Conservation (phyloP, 176 grass and related monocot genomes). For the Hordeum vulgare region MorexV3_pseudomolecules_assembly NC_058523.1:378694223-378694722, state of each 20-base stretch:
- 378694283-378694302: too few relatives aligned
- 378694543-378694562: neutral
- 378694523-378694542: conserved; percentile 35
- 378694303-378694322: neutral
- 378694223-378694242: too few relatives aligned
- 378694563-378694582: neutral
- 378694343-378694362: neutral
- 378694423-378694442: conserved; percentile 5
- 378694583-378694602: neutral
- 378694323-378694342: neutral
- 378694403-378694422: conserved; percentile 11
- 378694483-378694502: conserved; percentile 46
- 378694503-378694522: conserved; percentile 36
- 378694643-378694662: neutral
- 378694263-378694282: too few relatives aligned
- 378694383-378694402: conserved; percentile 2
- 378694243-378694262: too few relatives aligned
- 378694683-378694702: neutral
- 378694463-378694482: conserved; percentile 52
- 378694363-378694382: neutral
- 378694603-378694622: too few relatives aligned
- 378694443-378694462: conserved; percentile 72
- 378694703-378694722: neutral
- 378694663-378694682: neutral
- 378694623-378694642: neutral